Evolutionary conservation across 2,329 filamentous ascomycete species (phyloP).

Genomic region (Beauveria bassiana): DNA sequence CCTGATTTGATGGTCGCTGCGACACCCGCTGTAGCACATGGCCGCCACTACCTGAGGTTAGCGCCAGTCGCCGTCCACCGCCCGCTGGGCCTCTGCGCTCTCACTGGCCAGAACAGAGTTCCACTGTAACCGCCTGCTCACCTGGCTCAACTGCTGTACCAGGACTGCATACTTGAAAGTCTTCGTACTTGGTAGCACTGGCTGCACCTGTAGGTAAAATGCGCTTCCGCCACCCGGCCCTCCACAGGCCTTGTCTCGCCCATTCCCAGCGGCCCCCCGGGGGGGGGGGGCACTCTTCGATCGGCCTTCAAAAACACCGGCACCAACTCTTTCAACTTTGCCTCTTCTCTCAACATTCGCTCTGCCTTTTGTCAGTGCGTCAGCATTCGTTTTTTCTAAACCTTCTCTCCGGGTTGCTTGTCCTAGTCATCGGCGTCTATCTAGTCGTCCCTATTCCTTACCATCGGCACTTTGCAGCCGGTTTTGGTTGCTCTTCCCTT

Average conservation of each 20-base stretch:
- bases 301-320: conserved; percentile 6
- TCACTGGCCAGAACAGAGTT: too few species aligned
- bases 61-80: too few species aligned
- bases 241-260: not conserved
- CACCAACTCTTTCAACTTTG: conserved; percentile 2
- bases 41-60: too few species aligned
- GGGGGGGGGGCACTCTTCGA: conserved; percentile 1
- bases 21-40: too few species aligned
- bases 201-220: not conserved
- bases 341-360: conserved; percentile 7
- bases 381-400: not conserved
- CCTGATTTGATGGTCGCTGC: not conserved
- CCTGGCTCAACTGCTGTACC: not conserved
- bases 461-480: not conserved
- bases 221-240: not conserved
- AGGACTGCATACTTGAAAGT: not conserved
- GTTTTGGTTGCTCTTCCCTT: not conserved
- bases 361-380: conserved; percentile 3
- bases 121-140: too few species aligned
- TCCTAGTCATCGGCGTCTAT: not conserved
- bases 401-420: not conserved
- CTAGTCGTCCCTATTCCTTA: not conserved
- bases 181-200: too few species aligned
- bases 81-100: too few species aligned
- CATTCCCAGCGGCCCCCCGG: not conserved